Conservation (phyloP, 768 basidiomycete species). For the Lactarius trivialis region DNA sequence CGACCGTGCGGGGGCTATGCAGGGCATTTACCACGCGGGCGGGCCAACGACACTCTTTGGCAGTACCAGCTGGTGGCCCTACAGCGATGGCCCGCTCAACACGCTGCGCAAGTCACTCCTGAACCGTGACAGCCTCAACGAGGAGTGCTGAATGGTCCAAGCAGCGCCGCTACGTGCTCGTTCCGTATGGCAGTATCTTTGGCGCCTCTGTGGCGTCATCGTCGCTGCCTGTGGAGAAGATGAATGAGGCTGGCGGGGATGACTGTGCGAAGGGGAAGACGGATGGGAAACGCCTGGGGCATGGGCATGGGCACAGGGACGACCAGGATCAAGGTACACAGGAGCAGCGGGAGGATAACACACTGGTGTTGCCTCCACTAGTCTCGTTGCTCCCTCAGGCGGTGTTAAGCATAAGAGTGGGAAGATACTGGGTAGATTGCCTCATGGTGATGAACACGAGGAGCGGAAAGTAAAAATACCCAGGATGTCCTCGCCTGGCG, state of each 20-base stretch:
- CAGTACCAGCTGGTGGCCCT: slow-evolving; percentile 76
- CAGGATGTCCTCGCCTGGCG: slow-evolving; percentile 33
- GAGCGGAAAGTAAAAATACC: slow-evolving; percentile 42
- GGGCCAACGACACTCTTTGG: slow-evolving; percentile 93
- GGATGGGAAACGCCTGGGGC: too few relatives aligned
- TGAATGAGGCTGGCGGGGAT: slow-evolving; percentile 30
- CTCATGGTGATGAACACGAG: slow-evolving; percentile 18
- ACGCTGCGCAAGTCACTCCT: slow-evolving; percentile 76
- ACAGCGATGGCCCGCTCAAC: slow-evolving; percentile 79
- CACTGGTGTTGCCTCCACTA: slow-evolving; percentile 13
- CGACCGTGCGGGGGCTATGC: slow-evolving; percentile 42
- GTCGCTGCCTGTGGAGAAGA: slow-evolving; percentile 19
- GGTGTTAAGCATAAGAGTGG: slow-evolving; percentile 60
- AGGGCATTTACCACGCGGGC: slow-evolving; percentile 83
- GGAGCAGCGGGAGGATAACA: slow-evolving; percentile 29
- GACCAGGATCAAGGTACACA: slow-evolving; percentile 8
- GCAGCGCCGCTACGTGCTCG: slow-evolving; percentile 51
- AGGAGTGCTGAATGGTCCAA: slow-evolving; percentile 64
- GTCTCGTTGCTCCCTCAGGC: slow-evolving; percentile 4
- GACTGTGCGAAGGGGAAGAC: slow-evolving; percentile 25
- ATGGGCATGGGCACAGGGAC: background rate
- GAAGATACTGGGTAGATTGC: slow-evolving; percentile 25
- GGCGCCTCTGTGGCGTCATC: slow-evolving; percentile 24
- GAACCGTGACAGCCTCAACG: slow-evolving; percentile 68
- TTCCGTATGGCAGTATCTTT: slow-evolving; percentile 45